Conservation (phyloP, 257 asterid species). For the Ehretia macrophylla region DNA sequence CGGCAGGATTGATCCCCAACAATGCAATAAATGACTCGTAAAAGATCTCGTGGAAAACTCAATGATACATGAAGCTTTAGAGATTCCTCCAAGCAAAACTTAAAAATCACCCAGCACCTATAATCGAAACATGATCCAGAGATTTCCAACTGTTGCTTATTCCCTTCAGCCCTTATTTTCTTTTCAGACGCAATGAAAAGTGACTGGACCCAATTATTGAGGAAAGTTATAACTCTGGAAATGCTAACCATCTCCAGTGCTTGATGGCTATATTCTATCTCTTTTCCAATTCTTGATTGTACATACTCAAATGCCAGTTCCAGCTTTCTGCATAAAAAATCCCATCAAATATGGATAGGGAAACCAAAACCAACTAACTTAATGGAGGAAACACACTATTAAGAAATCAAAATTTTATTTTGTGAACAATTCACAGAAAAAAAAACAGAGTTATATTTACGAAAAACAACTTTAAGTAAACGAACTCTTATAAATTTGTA, state of each 20-base stretch:
- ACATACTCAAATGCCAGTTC: constrained; percentile 60
- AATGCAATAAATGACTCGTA: constrained; percentile 55
- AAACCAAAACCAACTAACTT: neutral
- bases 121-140: constrained; percentile 48
- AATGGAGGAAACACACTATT: constrained; percentile 1
- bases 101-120: constrained; percentile 72
- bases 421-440: too few relatives aligned
- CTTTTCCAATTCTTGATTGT: constrained; percentile 31
- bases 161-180: constrained; percentile 39
- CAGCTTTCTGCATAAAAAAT: constrained; percentile 61
- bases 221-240: constrained; percentile 53
- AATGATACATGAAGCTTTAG: constrained; percentile 40
- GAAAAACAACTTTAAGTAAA: too few relatives aligned
- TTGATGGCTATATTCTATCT: constrained; percentile 21
- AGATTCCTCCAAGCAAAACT: constrained; percentile 76
- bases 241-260: constrained; percentile 46
- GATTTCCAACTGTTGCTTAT: constrained; percentile 24
- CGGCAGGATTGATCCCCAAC: constrained; percentile 38
- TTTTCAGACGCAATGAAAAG: constrained; percentile 58
- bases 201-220: constrained; percentile 69
- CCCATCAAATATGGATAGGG: constrained; percentile 6
- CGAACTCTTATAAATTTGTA: too few relatives aligned
- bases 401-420: neutral
- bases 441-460: neutral
- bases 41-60: constrained; percentile 55